phyloP scores from a whole-genome alignment of 148 eudicot genomes.

The Limonium bicolor region DNA sequence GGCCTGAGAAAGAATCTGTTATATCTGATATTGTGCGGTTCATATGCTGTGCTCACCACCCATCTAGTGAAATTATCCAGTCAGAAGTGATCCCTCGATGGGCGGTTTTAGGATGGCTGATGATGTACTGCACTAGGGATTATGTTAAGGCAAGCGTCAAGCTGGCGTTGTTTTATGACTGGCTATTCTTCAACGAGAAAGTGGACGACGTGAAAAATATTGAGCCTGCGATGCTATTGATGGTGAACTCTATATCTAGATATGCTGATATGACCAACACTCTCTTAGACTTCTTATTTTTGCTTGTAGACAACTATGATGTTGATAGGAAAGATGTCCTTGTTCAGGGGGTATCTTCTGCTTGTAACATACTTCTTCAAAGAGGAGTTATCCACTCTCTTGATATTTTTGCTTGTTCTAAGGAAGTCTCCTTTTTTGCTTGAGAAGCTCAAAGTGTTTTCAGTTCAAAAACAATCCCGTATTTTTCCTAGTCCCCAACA shows the following conservation, averaged over 20 bases:
- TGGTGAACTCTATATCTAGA: slow-evolving; percentile 60
- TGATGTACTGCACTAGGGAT: slow-evolving; percentile 37
- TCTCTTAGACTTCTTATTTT: slow-evolving; percentile 61
- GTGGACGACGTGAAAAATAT: slow-evolving; percentile 59
- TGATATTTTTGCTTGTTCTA: slow-evolving; percentile 44
- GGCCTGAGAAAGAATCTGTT: slow-evolving; percentile 48
- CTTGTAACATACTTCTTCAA: slow-evolving; percentile 33
- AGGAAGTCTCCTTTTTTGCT: slow-evolving; percentile 39
- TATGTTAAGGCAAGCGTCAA: slow-evolving; percentile 60
- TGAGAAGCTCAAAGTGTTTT: slow-evolving; percentile 35
- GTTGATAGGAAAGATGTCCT: slow-evolving; percentile 41
- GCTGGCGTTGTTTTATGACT: slow-evolving; percentile 76
- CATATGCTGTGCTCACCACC: slow-evolving; percentile 77
- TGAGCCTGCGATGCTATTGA: slow-evolving; percentile 75
- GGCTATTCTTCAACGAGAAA: slow-evolving; percentile 83
- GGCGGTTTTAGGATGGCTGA: slow-evolving; percentile 87
- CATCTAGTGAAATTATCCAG: slow-evolving; percentile 55
- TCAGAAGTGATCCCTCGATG: slow-evolving; percentile 77
- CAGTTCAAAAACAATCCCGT: slow-evolving; percentile 11
- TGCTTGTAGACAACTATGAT: slow-evolving; percentile 66
- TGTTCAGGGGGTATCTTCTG: slow-evolving; percentile 31
- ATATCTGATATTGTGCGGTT: slow-evolving; percentile 68
- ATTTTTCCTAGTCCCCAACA: slow-evolving; percentile 1
- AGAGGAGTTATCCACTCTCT: slow-evolving; percentile 56
- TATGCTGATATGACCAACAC: slow-evolving; percentile 56